Evolutionary conservation across 495 filamentous ascomycete species (phyloP).

Genomic region (Aspergillus hancockii): DNA sequence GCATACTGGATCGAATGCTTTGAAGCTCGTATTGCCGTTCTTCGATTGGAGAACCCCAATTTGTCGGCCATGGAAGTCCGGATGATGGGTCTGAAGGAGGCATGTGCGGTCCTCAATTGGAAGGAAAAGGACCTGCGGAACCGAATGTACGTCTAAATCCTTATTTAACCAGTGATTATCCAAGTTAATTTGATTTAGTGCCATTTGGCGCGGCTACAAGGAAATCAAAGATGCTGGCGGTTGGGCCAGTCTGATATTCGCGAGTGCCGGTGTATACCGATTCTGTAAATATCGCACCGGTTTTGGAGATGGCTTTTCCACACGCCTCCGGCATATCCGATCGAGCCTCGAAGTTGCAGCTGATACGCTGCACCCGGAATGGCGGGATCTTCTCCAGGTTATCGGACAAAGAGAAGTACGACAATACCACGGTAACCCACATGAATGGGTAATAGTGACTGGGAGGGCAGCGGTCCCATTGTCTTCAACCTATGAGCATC

Average conservation of each 20-base stretch:
- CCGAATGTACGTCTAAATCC: slow-evolving; percentile 13
- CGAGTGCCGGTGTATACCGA: slow-evolving; percentile 22
- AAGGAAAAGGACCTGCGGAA: slow-evolving; percentile 27
- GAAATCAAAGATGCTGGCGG: slow-evolving; percentile 27
- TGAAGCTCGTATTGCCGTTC: slow-evolving; percentile 20
- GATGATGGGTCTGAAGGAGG: slow-evolving; percentile 24
- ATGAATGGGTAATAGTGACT: slow-evolving; percentile 21
- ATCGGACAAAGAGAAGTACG: slow-evolving; percentile 15
- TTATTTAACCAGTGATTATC: not conserved
- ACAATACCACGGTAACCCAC: slow-evolving; percentile 21
- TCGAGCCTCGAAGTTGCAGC: slow-evolving; percentile 23
- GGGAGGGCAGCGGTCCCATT: slow-evolving; percentile 14
- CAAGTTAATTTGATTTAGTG: slow-evolving; percentile 5
- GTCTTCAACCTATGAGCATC: slow-evolving; percentile 16
- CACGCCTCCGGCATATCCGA: slow-evolving; percentile 16
- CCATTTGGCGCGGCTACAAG: slow-evolving; percentile 28
- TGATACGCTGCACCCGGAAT: slow-evolving; percentile 24
- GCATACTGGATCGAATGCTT: slow-evolving; percentile 28
- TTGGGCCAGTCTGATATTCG: slow-evolving; percentile 25
- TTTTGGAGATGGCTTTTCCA: slow-evolving; percentile 18
- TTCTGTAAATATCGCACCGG: slow-evolving; percentile 28
- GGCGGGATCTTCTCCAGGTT: slow-evolving; percentile 20
- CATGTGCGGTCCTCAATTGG: slow-evolving; percentile 21
- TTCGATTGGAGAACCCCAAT: slow-evolving; percentile 19
- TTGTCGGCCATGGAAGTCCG: slow-evolving; percentile 20